Base-by-base conservation (phyloP, 2,329 filamentous ascomycete genomes). In the Aspergillaceae sp. region DNA sequence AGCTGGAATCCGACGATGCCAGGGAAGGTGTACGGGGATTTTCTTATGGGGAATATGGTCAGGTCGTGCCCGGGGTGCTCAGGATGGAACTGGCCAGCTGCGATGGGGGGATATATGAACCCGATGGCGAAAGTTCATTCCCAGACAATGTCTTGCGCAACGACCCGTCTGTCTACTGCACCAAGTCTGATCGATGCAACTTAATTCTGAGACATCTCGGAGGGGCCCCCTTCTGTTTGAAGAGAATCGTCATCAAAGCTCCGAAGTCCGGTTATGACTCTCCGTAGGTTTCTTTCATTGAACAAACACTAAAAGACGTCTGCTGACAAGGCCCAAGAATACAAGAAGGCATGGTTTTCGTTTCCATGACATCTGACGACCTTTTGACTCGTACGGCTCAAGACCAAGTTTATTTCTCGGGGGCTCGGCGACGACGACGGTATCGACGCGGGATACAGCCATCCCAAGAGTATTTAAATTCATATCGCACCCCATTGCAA, bases 11-110 rank as follows among this genome's bases (percentile, higher is more conserved):
- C 1, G 83, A 86, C 51, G 74, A 75, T 41, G 65, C 73, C 9
- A 66, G 73, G 28, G 65, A 70, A 49, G 67, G 64, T 3, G 54
- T 61, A n/a, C 61, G 59, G 49, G 78, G 75, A 2, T 87, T 90
- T 61, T 83, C 79, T 51, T 97, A 96, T 63, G 91, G 90, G 26
- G 83, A 82, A 57, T 88, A 84, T 63, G 91, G 90, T 11, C 90
- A 95, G 66, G 85, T 94, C 10, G 86, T 92, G 49, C 79, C 87
- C 0, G 90, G 89, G 3, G 77, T 79, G 52, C 71, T 96, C 58
- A 83, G 78, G 51, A 88, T 96, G 86, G 86, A 95, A 62, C 82
- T 96, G 51, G 78, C 87, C 42, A 92, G 84, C 72, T 96, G 89
- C 61, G 90, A 96, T 64, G 89, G 88, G 36, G 89, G 90, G 38